These are phyloP conservation scores for Gossypium anomalum DNA, from an alignment of 345 rosid species.

Conservation along the genomic window DNA sequence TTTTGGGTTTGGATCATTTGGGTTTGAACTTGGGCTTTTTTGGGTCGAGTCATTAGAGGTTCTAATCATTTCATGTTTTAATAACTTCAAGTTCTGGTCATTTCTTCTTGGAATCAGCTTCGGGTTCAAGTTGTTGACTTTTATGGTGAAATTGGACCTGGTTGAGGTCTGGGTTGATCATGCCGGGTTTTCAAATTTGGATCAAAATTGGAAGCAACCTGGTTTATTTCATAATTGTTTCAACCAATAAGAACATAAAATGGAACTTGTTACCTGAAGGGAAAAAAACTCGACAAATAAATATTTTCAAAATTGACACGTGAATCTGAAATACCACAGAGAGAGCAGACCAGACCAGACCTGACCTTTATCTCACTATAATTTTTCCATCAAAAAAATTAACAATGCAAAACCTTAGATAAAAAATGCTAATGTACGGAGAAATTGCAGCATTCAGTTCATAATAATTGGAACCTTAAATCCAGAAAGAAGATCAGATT, in stretches of 20 bases:
- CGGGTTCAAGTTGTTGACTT: too few species aligned
- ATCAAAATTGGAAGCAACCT: not conserved
- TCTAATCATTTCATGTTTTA: too few species aligned
- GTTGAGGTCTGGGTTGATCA: too few species aligned
- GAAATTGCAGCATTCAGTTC: not conserved
- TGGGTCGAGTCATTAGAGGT: too few species aligned
- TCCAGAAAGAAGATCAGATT: not conserved
- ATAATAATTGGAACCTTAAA: not conserved
- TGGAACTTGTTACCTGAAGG: not conserved
- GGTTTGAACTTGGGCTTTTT: too few species aligned
- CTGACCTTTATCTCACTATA: not conserved
- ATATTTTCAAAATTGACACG: not conserved
- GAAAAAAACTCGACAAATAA: not conserved
- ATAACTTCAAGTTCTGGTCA: too few species aligned
- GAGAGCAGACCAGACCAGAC: not conserved
- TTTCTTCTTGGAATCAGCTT: too few species aligned
- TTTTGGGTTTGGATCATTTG: too few species aligned
- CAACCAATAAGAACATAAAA: not conserved
- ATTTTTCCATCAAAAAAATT: not conserved
- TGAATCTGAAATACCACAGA: not conserved
- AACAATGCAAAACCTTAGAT: not conserved
- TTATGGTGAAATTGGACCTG: too few species aligned
- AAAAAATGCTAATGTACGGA: not conserved
- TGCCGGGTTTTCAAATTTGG: too few species aligned
- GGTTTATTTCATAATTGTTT: slow-evolving; percentile 1